Conservation (phyloP, 176 grass and related monocot genomes). For the Carex pumila region DNA sequence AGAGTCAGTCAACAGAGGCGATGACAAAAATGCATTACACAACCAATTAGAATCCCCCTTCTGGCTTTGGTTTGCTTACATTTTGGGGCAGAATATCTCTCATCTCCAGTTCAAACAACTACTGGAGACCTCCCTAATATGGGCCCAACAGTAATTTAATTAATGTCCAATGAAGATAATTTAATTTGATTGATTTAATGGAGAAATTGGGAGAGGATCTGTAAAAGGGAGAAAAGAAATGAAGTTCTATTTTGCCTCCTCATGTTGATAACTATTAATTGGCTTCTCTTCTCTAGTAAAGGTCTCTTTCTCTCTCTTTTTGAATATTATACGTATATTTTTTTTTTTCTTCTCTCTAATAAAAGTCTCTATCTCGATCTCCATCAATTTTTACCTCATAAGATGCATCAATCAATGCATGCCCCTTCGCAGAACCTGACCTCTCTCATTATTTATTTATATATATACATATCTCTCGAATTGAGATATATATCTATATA, state of each 20-base stretch:
- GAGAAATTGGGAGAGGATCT: not conserved
- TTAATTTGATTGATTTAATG: not conserved
- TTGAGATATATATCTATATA: not conserved
- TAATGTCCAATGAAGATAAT: not conserved
- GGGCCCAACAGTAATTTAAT: not conserved
- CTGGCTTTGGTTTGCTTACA: not conserved
- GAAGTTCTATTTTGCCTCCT: not conserved
- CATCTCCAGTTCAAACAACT: not conserved
- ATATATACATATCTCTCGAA: not conserved
- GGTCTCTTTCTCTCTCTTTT: not conserved
- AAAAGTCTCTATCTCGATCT: too few species aligned
- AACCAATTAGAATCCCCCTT: not conserved
- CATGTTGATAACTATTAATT: not conserved
- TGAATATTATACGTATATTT: not conserved
- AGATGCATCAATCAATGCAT: not conserved
- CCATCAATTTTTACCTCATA: not conserved
- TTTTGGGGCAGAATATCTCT: not conserved
- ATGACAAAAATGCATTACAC: not conserved
- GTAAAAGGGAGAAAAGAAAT: not conserved
- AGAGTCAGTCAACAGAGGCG: not conserved
- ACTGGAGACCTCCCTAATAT: not conserved
- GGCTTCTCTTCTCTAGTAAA: not conserved
- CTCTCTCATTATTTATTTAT: not conserved
- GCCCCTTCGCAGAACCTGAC: not conserved
- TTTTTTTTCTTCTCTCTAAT: not conserved